Evolutionary conservation across 2,329 filamentous ascomycete species (phyloP).

Genomic region (Neoscytalidium dimidiatum): DNA sequence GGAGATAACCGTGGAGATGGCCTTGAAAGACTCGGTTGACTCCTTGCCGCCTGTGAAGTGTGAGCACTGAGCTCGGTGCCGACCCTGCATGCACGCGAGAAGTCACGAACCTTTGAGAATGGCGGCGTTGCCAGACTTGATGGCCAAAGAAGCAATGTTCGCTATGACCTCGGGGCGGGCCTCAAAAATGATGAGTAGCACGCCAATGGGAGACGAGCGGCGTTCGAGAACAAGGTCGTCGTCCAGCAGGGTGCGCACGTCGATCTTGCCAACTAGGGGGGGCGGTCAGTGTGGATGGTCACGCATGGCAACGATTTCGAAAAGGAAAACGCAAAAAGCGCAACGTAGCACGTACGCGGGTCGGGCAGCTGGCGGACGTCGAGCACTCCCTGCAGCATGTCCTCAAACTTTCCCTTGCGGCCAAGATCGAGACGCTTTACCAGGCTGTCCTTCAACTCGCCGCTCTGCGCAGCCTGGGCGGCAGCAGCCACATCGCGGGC

Average conservation of each 20-base stretch:
- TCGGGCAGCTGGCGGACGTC: slow-evolving; percentile 84
- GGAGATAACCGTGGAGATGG: slow-evolving; percentile 85
- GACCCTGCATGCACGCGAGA: neutral
- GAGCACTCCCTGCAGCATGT: slow-evolving; percentile 94
- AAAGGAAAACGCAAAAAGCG: neutral
- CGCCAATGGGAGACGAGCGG: slow-evolving; percentile 91
- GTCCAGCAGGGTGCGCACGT: slow-evolving; percentile 81
- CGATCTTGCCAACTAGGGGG: slow-evolving; percentile 73
- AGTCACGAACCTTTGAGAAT: slow-evolving; percentile 75
- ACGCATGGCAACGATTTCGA: neutral
- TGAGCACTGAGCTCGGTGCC: neutral
- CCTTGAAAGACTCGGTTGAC: slow-evolving; percentile 90
- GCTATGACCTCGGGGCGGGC: slow-evolving; percentile 97
- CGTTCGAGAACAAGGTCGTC: slow-evolving; percentile 83
- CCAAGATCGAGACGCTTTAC: slow-evolving; percentile 86
- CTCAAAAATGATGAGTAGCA: slow-evolving; percentile 98
- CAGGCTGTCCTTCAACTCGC: slow-evolving; percentile 76
- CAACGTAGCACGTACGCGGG: slow-evolving; percentile 63
- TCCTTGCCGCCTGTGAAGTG: slow-evolving; percentile 78
- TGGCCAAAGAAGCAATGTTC: slow-evolving; percentile 92
- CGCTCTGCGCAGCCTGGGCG: slow-evolving; percentile 70
- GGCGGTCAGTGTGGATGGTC: slow-evolving; percentile 1
- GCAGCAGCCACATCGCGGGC: slow-evolving; percentile 77
- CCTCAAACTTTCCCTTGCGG: slow-evolving; percentile 89
- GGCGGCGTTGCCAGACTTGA: slow-evolving; percentile 96